Percentiles rank a stretch among this genome's conserved stretches.
Conservation (phyloP, 345 rosid species). For the Rubroshorea leprosula region DNA sequence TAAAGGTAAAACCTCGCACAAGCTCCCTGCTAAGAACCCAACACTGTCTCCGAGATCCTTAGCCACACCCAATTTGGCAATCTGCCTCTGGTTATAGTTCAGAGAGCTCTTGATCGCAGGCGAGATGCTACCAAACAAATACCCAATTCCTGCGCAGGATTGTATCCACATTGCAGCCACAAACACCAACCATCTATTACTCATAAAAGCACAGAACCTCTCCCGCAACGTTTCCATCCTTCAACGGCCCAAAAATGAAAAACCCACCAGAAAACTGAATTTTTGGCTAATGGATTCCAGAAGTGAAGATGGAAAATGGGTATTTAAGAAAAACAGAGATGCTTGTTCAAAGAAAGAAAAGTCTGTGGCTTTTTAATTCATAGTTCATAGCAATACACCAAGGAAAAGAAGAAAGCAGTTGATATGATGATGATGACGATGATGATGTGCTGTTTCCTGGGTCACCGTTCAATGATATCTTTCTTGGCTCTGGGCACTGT, state of each 20-base stretch:
- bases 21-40: constrained; percentile 78
- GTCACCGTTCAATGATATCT: neutral
- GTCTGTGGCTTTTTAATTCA: neutral
- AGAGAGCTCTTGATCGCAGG: constrained; percentile 84
- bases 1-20: constrained; percentile 74
- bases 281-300: neutral
- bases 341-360: neutral
- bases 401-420: no score
- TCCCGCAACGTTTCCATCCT: constrained; percentile 43
- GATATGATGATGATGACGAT: neutral
- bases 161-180: constrained; percentile 96
- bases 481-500: neutral
- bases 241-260: neutral
- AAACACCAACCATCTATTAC: constrained; percentile 85
- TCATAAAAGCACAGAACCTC: constrained; percentile 40
- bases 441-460: neutral
- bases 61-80: constrained; percentile 81
- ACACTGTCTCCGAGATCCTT: constrained; percentile 95
- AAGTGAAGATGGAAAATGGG: neutral
- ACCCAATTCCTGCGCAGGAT: constrained; percentile 90
- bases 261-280: neutral
- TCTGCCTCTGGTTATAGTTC: constrained; percentile 72
- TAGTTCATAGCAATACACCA: neutral
- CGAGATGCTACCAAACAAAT: constrained; percentile 87
- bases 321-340: neutral